phyloP scores from a whole-genome alignment of 2,329 filamentous ascomycete species.

The Sporothrix euskadiensis region DNA sequence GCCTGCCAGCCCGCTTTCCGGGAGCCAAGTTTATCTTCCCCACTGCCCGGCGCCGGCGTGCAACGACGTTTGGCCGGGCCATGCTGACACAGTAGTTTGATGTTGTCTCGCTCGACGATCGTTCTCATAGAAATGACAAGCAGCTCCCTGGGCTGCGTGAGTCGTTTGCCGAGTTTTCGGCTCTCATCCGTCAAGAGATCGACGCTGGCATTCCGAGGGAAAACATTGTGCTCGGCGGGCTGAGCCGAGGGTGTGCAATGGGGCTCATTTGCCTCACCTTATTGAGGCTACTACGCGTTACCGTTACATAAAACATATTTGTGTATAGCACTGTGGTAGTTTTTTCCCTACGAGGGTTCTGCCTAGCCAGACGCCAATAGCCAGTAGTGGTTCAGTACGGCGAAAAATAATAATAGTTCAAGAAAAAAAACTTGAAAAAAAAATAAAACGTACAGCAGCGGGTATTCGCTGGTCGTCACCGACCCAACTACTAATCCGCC shows the following conservation, averaged over 20 bases:
- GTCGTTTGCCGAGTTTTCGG: conserved; percentile 42
- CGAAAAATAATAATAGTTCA: too few relatives aligned
- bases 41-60: conserved; percentile 48
- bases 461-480: too few relatives aligned
- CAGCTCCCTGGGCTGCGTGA: conserved; percentile 50
- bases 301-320: too few relatives aligned
- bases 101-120: conserved; percentile 45
- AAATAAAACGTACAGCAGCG: too few relatives aligned
- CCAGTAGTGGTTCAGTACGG: too few relatives aligned
- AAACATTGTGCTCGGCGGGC: conserved; percentile 52
- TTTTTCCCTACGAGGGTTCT: too few relatives aligned
- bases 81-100: conserved; percentile 56
- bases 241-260: conserved; percentile 27
- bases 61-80: conserved; percentile 45
- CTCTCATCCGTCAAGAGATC: conserved; percentile 32
- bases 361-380: too few relatives aligned
- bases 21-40: conserved; percentile 54
- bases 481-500: too few relatives aligned
- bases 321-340: too few relatives aligned
- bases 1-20: conserved; percentile 41
- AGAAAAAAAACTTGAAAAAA: too few relatives aligned
- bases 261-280: conserved; percentile 2
- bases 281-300: too few relatives aligned
- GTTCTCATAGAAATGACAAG: conserved; percentile 43
- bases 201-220: conserved; percentile 32